Evolutionary conservation across 768 basidiomycete species (phyloP), one percentile per base, ranked within the genome.

Genomic region (Lactarius psammicola): DNA sequence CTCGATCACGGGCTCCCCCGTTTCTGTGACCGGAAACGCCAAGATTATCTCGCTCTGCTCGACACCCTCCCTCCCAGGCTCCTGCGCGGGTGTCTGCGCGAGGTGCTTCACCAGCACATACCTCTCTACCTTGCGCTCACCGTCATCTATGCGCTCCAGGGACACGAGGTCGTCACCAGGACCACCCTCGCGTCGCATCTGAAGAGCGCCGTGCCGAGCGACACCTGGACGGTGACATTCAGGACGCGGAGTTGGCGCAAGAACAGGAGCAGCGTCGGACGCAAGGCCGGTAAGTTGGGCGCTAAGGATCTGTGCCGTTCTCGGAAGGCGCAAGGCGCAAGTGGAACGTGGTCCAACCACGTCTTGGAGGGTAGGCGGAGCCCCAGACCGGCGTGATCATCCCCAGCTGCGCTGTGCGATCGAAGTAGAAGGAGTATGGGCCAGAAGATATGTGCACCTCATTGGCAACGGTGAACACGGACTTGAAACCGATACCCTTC

Each of bases 401-500:
- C n/a, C 73, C 73, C 11, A 74, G 63, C 1, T 31, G 40, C 20
- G 49, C 17, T 10, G 49, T 60, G 6, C 62, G 62, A 56, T 74
- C 68, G 28, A 74, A 71, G 26, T 65, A 51, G 63, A 74, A 74
- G 3, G 66, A 65, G 31, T 65, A 74, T 20, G 64, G 56, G 20
- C 68, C 46, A 1, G 73, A 74, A 9, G 63, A 63, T 36, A 74
- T 70, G 59, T 68, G 54, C 6, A 74, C 73, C 17, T 51, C 15
- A 23, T 73, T 51, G 15, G 73, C 71, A 44, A 74, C 70, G n/a
- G 70, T 72, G 56, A 74, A 74, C 20, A 74, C 73, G 11, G 73
- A 69, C 60, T 74, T 74, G 68, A 74, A 74, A 65, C 73, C 73
- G 10, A 74, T 74, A 10, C 73, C 73, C 63, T 74, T 74, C 59